These are phyloP conservation scores for Blastobotrys apis DNA, from an alignment of 1,139 yeast genomes.

Conservation along the genomic window DNA sequence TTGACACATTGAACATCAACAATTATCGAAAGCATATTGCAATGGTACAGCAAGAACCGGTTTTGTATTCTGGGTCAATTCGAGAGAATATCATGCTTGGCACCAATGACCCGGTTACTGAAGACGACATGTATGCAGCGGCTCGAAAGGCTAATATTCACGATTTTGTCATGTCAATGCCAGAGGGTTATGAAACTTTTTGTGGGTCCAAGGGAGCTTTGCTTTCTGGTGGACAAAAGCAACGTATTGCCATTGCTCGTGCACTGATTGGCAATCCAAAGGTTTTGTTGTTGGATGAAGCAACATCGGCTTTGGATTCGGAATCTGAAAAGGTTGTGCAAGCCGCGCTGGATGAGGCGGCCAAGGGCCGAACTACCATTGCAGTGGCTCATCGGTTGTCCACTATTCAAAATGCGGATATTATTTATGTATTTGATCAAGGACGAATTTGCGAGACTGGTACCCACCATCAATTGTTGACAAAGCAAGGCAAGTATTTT, in stretches of 20 bases:
- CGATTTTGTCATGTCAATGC: constrained; percentile 68
- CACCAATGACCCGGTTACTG: constrained; percentile 49
- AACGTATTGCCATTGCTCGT: constrained; percentile 72
- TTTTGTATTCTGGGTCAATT: constrained; percentile 81
- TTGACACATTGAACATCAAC: constrained; percentile 64
- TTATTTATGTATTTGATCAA: constrained; percentile 70
- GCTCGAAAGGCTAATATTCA: constrained; percentile 80
- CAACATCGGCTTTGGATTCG: constrained; percentile 76
- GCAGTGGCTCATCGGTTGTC: constrained; percentile 90
- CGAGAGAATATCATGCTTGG: constrained; percentile 82
- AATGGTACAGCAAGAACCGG: constrained; percentile 81
- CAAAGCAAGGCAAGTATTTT: constrained; percentile 36
- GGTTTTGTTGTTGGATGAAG: constrained; percentile 67
- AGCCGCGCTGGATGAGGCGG: constrained; percentile 51
- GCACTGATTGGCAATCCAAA: constrained; percentile 68
- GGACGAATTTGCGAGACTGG: constrained; percentile 78
- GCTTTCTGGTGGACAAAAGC: constrained; percentile 83
- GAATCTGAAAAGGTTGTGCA: constrained; percentile 79
- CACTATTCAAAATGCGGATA: constrained; percentile 88
- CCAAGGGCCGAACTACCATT: constrained; percentile 76
- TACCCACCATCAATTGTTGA: constrained; percentile 39
- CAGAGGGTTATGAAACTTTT: constrained; percentile 75
- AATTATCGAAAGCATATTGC: constrained; percentile 71
- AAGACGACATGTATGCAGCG: constrained; percentile 62
- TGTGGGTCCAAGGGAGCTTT: constrained; percentile 82